Percentiles rank a stretch among this genome's conserved stretches.
Evolutionary conservation across 371 early-diverging fungal species (phyloP).

Genomic region (Umbelopsis sp.): DNA sequence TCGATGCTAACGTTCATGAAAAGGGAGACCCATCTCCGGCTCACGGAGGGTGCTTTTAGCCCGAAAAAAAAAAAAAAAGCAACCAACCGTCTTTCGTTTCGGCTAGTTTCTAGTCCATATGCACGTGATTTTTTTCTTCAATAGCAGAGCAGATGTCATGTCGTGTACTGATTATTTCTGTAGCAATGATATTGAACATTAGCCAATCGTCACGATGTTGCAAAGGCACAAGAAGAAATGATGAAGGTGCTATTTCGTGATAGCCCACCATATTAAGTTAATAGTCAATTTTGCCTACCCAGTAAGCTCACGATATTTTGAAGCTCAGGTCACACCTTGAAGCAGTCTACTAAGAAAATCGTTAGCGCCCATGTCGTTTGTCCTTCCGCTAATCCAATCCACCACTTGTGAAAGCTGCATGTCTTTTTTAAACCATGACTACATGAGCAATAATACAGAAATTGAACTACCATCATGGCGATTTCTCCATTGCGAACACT

Average conservation of each 20-base stretch:
- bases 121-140: no score
- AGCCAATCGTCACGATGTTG: neutral
- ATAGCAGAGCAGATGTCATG: neutral
- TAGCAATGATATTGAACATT: neutral
- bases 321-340: neutral
- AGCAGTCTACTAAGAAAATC: neutral
- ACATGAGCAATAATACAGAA: no score
- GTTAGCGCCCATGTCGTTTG: neutral
- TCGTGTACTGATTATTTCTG: neutral
- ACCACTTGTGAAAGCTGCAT: neutral
- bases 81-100: no score
- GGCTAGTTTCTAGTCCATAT: no score
- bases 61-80: no score
- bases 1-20: no score
- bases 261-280: neutral
- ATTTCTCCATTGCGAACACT: no score
- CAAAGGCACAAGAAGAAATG: neutral
- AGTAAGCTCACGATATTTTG: neutral
- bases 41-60: no score
- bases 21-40: no score
- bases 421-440: no score
- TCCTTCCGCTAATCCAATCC: no score
- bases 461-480: no score
- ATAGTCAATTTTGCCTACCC: neutral
- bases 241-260: neutral